Conservation (phyloP, 1,284 basidiomycete genomes). For the Naganishia albida region DNA sequence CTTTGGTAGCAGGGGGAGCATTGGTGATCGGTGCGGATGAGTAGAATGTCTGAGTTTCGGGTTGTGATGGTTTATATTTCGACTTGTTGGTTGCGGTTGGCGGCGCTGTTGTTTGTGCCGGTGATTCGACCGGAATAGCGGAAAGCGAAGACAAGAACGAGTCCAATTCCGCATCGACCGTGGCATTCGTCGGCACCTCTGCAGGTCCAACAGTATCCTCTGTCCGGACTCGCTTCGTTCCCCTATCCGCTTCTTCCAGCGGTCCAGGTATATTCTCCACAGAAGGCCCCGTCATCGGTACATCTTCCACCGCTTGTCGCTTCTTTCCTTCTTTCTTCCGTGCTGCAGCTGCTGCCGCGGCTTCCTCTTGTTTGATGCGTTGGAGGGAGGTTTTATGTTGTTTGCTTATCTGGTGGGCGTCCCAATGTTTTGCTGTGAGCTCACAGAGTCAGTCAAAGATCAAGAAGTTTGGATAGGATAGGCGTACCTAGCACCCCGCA, state of each 20-base stretch:
- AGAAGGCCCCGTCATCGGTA: constrained; percentile 23
- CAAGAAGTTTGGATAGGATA: background rate
- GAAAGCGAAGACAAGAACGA: constrained; percentile 52
- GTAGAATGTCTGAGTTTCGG: constrained; percentile 47
- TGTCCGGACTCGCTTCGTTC: constrained; percentile 37
- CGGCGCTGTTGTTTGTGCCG: constrained; percentile 5
- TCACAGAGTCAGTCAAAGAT: background rate
- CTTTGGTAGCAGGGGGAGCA: constrained; percentile 5
- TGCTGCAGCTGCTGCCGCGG: constrained; percentile 39
- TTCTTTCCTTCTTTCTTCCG: constrained; percentile 33
- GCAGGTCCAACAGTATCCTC: constrained; percentile 29
- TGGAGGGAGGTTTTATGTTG: constrained; percentile 50
- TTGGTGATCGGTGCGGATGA: constrained; percentile 48
- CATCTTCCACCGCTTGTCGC: constrained; percentile 3
- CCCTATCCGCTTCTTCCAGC: constrained; percentile 20
- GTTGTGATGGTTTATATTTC: constrained; percentile 37
- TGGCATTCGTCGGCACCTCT: constrained; percentile 11
- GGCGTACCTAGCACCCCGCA: constrained; percentile 52
- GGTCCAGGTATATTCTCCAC: constrained; percentile 21
- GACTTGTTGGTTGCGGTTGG: constrained; percentile 24
- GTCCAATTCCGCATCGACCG: constrained; percentile 51
- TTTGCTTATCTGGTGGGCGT: constrained; percentile 53
- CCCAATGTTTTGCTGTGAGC: constrained; percentile 52
- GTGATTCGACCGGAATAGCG: constrained; percentile 27
- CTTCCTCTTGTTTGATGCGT: constrained; percentile 45